Evolutionary conservation across 148 eudicot genomes (phyloP).

Genomic region (Nepenthes mirabilis): DNA sequence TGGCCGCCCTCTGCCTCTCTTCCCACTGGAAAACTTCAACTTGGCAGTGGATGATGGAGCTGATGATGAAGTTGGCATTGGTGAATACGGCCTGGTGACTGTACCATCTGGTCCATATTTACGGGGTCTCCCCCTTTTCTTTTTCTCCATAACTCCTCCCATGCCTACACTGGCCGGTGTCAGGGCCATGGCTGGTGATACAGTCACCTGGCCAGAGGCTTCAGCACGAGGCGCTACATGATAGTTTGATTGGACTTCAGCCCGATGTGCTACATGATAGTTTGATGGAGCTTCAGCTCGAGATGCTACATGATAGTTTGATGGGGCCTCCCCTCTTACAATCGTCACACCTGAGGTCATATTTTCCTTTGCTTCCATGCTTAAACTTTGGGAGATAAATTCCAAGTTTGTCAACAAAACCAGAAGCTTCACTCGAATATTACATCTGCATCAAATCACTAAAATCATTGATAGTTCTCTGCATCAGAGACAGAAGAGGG

Average conservation of each 20-base stretch:
- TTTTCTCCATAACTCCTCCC: constrained; percentile 26
- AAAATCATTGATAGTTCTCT: too few species aligned
- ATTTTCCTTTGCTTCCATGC: constrained; percentile 30
- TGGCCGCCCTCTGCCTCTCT: constrained; percentile 25
- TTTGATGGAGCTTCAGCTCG: too few species aligned
- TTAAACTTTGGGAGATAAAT: not conserved
- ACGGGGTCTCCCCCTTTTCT: constrained; percentile 64
- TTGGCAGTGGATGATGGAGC: constrained; percentile 23
- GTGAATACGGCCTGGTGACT: too few species aligned
- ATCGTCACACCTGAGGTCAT: constrained; percentile 30
- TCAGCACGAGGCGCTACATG: constrained; percentile 18
- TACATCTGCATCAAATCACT: too few species aligned
- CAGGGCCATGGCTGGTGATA: constrained; percentile 13
- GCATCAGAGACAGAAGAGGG: too few species aligned
- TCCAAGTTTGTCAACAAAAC: too few species aligned
- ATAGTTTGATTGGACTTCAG: too few species aligned
- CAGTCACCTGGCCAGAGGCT: constrained; percentile 9
- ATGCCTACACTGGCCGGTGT: constrained; percentile 9
- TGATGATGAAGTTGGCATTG: constrained; percentile 3
- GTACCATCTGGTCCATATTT: constrained; percentile 22
- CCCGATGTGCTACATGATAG: too few species aligned
- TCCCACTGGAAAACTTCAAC: constrained; percentile 15
- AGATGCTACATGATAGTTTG: constrained; percentile 37
- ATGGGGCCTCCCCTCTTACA: constrained; percentile 33
- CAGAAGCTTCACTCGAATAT: too few species aligned